phyloP scores from a whole-genome alignment of 495 filamentous ascomycete genomes.

The Penicillium cataractarum region DNA sequence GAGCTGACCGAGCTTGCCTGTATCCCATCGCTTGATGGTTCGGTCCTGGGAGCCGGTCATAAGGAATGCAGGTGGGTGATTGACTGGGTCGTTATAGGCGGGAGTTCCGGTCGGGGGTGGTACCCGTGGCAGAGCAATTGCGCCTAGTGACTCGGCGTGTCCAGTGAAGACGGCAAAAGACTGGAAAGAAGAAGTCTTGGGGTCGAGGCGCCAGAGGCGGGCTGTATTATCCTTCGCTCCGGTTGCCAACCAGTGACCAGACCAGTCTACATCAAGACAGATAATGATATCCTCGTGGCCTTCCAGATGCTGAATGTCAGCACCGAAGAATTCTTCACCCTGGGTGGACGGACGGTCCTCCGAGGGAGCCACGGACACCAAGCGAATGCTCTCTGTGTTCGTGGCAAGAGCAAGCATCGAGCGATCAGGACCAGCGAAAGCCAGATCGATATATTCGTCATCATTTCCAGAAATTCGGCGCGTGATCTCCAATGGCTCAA shows the following conservation, averaged over 20 bases:
- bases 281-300: conserved; percentile 96
- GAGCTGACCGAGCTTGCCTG: conserved; percentile 51
- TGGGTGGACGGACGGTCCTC: conserved; percentile 36
- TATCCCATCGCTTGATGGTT: conserved; percentile 90
- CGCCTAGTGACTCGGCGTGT: conserved; percentile 94
- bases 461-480: conserved; percentile 92
- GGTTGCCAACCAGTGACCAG: conserved; percentile 93
- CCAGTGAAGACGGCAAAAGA: conserved; percentile 84
- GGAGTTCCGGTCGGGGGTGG: conserved; percentile 65
- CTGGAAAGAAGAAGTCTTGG: conserved; percentile 68
- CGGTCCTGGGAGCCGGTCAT: conserved; percentile 92
- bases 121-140: conserved; percentile 76
- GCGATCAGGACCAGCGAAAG: conserved; percentile 76
- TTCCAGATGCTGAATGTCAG: conserved; percentile 80
- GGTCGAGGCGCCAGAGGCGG: conserved; percentile 87
- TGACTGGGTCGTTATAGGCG: conserved; percentile 66
- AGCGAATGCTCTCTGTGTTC: conserved; percentile 89
- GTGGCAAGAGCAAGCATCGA: conserved; percentile 88
- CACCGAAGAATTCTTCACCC: conserved; percentile 71
- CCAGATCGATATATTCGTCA: conserved; percentile 94
- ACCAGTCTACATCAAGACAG: conserved; percentile 92
- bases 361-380: conserved; percentile 67
- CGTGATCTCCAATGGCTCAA: conserved; percentile 55
- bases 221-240: conserved; percentile 97
- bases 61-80: conserved; percentile 79